phyloP scores from a whole-genome alignment of 257 asterid species.

The Solanum ahanhuiri region DNA sequence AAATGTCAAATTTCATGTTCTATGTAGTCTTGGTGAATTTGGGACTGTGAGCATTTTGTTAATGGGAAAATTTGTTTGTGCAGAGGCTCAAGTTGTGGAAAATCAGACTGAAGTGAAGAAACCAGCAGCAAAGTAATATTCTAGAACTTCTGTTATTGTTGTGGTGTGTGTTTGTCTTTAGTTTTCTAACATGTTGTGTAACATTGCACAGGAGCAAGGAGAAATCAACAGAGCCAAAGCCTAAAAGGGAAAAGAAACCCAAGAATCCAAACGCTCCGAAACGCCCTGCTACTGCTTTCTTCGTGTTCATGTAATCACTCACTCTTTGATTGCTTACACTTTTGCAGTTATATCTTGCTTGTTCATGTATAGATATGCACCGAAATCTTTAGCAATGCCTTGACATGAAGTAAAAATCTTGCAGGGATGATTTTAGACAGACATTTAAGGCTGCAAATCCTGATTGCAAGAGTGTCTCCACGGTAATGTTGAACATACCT shows the following conservation, averaged over 20 bases:
- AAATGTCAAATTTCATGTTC: background rate
- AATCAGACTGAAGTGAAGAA: conserved; percentile 39
- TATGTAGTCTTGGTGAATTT: background rate
- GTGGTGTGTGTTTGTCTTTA: background rate
- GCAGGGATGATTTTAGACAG: conserved; percentile 70
- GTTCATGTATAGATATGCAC: background rate
- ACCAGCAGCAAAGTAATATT: conserved; percentile 36
- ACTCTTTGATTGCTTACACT: too few relatives aligned
- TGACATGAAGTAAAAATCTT: background rate
- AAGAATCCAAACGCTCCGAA: conserved; percentile 46
- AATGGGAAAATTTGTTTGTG: background rate
- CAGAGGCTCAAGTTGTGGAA: conserved; percentile 61
- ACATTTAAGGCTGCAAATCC: conserved; percentile 66
- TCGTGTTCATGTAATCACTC: conserved; percentile 51
- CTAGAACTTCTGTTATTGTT: background rate
- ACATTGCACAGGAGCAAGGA: conserved; percentile 33
- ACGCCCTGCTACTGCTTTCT: conserved; percentile 80
- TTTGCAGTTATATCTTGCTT: background rate
- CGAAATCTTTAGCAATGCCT: background rate
- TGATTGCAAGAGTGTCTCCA: conserved; percentile 42
- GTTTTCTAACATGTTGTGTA: background rate
- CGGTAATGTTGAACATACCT: conserved; percentile 10
- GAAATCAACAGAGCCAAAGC: conserved; percentile 27
- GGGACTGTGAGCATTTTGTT: background rate
- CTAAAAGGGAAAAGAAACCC: conserved; percentile 36